phyloP scores from a whole-genome alignment of 129 eudicot genomes.

The Tagetes patula region DNA sequence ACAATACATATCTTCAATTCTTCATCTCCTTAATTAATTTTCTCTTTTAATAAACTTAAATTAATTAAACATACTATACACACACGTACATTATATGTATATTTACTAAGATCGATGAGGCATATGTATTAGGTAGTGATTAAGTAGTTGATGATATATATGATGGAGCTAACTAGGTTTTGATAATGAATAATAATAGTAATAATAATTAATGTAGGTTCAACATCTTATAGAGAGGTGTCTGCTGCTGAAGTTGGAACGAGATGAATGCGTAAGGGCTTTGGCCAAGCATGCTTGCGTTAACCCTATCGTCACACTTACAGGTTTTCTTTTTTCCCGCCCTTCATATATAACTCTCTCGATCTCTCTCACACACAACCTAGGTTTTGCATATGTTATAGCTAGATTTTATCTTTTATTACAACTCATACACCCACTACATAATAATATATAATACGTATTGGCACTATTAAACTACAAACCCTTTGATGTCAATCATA shows the following conservation, averaged over 20 bases:
- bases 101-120: not conserved
- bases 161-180: not conserved
- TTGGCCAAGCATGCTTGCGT: constrained; percentile 63
- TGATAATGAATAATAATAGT: not conserved
- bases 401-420: too few species aligned
- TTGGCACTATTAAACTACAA: too few species aligned
- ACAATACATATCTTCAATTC: too few species aligned
- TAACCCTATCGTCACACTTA: constrained; percentile 55
- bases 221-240: constrained; percentile 86
- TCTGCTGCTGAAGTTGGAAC: constrained; percentile 61
- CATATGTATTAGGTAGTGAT: not conserved
- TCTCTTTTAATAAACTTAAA: too few species aligned
- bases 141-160: not conserved
- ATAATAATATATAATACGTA: too few species aligned
- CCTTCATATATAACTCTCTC: not conserved
- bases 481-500: too few species aligned
- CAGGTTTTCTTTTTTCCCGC: constrained; percentile 37
- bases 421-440: too few species aligned
- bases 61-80: not conserved
- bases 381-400: not conserved
- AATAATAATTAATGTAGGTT: constrained; percentile 38
- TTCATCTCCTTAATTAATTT: too few species aligned
- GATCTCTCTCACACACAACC: not conserved
- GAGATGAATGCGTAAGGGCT: constrained; percentile 60
- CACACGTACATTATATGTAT: too few species aligned